Conservation (phyloP, 805 yeast genomes). For the Myxozyma lipomycoides region DNA sequence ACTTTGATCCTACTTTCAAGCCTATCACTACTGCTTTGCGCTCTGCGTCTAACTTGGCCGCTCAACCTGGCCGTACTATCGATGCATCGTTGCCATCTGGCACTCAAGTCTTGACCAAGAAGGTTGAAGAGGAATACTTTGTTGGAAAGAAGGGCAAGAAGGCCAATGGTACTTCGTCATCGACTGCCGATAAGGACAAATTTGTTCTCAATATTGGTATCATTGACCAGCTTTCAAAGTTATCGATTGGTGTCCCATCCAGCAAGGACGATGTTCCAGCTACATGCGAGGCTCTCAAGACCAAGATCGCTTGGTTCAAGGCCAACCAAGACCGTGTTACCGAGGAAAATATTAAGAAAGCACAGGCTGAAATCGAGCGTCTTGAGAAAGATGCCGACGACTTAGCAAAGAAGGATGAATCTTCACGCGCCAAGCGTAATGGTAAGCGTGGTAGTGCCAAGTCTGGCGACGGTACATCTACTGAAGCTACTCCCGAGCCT, state of each 20-base stretch:
- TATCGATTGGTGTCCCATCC: conserved; percentile 75
- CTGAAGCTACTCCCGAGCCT: conserved; percentile 17
- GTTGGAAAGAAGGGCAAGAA: conserved; percentile 42
- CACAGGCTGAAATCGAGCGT: conserved; percentile 70
- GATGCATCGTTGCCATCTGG: conserved; percentile 40
- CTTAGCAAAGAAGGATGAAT: conserved; percentile 11
- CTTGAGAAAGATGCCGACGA: conserved; percentile 51
- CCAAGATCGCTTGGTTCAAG: conserved; percentile 64
- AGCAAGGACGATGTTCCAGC: conserved; percentile 64
- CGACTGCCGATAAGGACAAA: conserved; percentile 36
- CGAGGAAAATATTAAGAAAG: conserved; percentile 65
- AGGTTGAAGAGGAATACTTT: conserved; percentile 55
- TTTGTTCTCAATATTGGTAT: conserved; percentile 77
- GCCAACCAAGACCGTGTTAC: conserved; percentile 78
- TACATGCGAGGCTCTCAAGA: conserved; percentile 63
- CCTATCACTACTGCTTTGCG: conserved; percentile 36
- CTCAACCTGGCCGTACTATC: conserved; percentile 29
- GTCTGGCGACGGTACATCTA: not conserved
- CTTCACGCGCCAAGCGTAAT: conserved; percentile 6
- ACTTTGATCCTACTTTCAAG: conserved; percentile 76
- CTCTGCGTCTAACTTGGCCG: conserved; percentile 11
- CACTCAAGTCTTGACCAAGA: conserved; percentile 55
- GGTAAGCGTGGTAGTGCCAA: conserved; percentile 3
- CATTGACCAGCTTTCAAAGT: conserved; percentile 68
- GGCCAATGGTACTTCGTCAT: conserved; percentile 29